Evolutionary conservation across 805 yeast species (phyloP).

Genomic region (Candida hungchunana): DNA sequence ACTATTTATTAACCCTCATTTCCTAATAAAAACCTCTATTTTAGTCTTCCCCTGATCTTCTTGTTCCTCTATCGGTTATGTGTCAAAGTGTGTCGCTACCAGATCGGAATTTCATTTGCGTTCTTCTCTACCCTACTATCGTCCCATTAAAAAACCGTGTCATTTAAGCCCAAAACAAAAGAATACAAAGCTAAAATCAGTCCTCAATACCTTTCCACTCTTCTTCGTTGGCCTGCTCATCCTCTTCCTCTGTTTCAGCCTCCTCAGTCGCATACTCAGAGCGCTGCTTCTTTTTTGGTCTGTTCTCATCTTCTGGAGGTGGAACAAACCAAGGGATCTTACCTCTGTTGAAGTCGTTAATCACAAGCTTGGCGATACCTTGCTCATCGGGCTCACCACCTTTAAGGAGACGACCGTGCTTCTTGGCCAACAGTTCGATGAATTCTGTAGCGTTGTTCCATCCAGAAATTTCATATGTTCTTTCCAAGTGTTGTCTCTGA

Average conservation of each 20-base stretch:
- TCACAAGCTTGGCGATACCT: constrained; percentile 84
- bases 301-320: constrained; percentile 74
- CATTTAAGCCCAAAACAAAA: neutral
- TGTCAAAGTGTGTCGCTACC: neutral
- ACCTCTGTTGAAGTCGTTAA: constrained; percentile 95
- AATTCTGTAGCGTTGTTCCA: constrained; percentile 81
- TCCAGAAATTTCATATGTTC: constrained; percentile 92
- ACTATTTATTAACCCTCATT: no score
- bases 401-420: constrained; percentile 85
- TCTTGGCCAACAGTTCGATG: constrained; percentile 85
- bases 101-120: constrained; percentile 6
- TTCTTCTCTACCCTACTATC: neutral
- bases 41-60: neutral
- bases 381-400: constrained; percentile 98
- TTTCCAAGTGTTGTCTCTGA: constrained; percentile 83
- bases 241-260: constrained; percentile 5
- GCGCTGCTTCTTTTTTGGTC: constrained; percentile 29
- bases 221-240: constrained; percentile 24
- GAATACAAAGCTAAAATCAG: constrained; percentile 1
- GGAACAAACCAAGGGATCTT: constrained; percentile 97
- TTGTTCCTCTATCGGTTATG: neutral
- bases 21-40: no score
- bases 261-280: constrained; percentile 20
- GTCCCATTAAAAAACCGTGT: constrained; percentile 1
- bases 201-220: constrained; percentile 23